Evolutionary conservation across 192 early-diverging fungal species (phyloP).

Genomic region (Pilaira anomala): DNA sequence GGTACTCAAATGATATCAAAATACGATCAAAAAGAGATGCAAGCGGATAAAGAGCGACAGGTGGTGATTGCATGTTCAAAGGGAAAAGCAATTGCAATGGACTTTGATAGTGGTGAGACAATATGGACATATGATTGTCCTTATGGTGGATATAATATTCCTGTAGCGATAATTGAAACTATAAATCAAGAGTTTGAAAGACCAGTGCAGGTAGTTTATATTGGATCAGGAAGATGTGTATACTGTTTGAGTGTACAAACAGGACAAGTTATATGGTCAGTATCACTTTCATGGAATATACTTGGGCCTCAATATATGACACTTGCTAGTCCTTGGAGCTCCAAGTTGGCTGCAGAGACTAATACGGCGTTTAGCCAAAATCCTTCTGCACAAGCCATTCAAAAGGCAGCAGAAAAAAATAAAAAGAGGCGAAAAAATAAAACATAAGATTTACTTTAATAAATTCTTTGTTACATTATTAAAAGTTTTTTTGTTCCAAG

Average conservation of each 20-base stretch:
- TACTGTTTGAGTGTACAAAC: conserved; percentile 14
- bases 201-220: background rate
- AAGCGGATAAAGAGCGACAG: background rate
- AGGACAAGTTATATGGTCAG: conserved; percentile 11
- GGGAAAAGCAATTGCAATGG: conserved; percentile 7
- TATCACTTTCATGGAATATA: background rate
- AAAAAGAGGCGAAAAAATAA: no score
- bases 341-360: conserved; percentile 16
- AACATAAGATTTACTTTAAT: no score
- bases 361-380: conserved; percentile 11
- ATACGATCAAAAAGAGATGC: no score
- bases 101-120: background rate
- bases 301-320: conserved; percentile 12
- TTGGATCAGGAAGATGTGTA: conserved; percentile 13
- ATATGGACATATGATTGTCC: conserved; percentile 18
- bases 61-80: conserved; percentile 1
- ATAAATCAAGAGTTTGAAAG: background rate
- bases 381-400: background rate
- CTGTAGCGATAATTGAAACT: conserved; percentile 9
- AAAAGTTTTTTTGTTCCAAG: no score
- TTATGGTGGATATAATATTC: conserved; percentile 12
- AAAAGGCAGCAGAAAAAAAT: no score
- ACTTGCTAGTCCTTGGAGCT: conserved; percentile 24
- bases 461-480: no score
- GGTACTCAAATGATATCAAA: no score